phyloP scores from a whole-genome alignment of 1,284 basidiomycete genomes.

The Trametes versicolor region DNA sequence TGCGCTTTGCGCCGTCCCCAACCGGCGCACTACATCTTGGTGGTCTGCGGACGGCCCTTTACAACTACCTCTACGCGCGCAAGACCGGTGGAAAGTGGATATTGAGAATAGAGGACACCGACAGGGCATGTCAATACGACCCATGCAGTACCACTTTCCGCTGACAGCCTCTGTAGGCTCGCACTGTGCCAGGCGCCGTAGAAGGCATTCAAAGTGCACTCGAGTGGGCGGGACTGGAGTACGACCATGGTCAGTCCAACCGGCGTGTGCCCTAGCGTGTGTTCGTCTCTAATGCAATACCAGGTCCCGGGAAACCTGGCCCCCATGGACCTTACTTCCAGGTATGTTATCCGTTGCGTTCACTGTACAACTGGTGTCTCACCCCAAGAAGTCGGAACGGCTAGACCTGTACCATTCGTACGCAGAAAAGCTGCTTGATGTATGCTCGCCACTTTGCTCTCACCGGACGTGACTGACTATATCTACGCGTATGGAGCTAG shows the following conservation, averaged over 20 bases:
- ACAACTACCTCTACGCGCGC: conserved; percentile 90
- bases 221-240: conserved; percentile 93
- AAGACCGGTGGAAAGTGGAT: conserved; percentile 90
- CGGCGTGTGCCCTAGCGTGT: background rate
- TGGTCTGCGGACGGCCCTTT: conserved; percentile 94
- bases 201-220: conserved; percentile 83
- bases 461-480: background rate
- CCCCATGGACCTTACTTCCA: conserved; percentile 86
- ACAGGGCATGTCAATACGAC: conserved; percentile 63
- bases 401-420: conserved; percentile 86
- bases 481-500: conserved; percentile 50
- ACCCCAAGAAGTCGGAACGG: conserved; percentile 78
- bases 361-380: conserved; percentile 1
- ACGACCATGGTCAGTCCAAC: conserved; percentile 80
- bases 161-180: conserved; percentile 56
- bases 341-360: conserved; percentile 50
- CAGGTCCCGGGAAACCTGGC: conserved; percentile 82
- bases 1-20: conserved; percentile 97
- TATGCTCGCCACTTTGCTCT: conserved; percentile 45
- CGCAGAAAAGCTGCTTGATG: conserved; percentile 79
- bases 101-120: conserved; percentile 95
- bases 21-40: conserved; percentile 96
- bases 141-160: background rate
- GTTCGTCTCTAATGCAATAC: conserved; percentile 16
- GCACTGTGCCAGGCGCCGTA: conserved; percentile 86